Conservation (phyloP, 768 basidiomycete species). For the Coprinopsis cinerea region DNA sequence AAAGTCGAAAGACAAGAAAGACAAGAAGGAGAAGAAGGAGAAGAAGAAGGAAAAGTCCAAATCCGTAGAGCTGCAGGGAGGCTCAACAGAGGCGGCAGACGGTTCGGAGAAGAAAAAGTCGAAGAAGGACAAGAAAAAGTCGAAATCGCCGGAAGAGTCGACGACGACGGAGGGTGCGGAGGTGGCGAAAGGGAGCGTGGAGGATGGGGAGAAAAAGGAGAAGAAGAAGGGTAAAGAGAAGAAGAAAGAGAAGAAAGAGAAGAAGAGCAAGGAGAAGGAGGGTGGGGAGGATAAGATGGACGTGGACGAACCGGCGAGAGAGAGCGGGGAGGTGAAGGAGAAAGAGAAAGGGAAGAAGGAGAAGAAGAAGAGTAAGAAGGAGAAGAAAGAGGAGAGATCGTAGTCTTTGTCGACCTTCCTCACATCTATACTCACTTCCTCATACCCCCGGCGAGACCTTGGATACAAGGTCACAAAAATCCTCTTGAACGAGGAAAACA, state of each 20-base stretch:
- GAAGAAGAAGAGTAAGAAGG: slow-evolving; percentile 15
- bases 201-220: slow-evolving; percentile 27
- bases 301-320: slow-evolving; percentile 4
- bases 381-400: slow-evolving; percentile 9
- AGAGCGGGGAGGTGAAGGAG: slow-evolving; percentile 5
- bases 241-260: slow-evolving; percentile 17
- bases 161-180: slow-evolving; percentile 10
- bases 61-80: background rate
- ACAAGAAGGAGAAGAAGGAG: slow-evolving; percentile 18
- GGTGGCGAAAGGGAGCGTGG: slow-evolving; percentile 15
- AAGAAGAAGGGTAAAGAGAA: slow-evolving; percentile 27
- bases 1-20: slow-evolving; percentile 13
- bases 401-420: background rate
- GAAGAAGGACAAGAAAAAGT: slow-evolving; percentile 9
- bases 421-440: too few species aligned
- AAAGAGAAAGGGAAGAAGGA: slow-evolving; percentile 15
- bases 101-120: slow-evolving; percentile 12
- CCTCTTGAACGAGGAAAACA: too few species aligned
- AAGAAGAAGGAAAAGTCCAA: slow-evolving; percentile 12
- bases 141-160: slow-evolving; percentile 7
- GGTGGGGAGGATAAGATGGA: slow-evolving; percentile 8
- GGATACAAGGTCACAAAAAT: too few species aligned
- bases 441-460: too few species aligned
- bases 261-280: slow-evolving; percentile 13
- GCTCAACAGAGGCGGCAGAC: background rate